phyloP scores from a whole-genome alignment of 129 eudicot genomes.

The Calendula officinalis region DNA sequence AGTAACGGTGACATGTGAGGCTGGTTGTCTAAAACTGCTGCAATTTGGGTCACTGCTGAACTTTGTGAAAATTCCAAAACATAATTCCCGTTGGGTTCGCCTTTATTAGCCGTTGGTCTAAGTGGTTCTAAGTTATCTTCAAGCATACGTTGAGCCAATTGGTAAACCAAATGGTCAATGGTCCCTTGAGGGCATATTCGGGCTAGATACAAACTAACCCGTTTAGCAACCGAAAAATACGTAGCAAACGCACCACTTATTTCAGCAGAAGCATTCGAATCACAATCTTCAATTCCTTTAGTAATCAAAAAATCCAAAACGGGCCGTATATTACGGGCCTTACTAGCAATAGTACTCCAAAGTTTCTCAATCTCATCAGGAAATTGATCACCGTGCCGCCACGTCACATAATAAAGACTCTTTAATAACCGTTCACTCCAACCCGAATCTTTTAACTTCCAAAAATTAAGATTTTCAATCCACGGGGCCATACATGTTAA shows the following conservation, averaged over 20 bases:
- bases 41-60: constrained; percentile 74
- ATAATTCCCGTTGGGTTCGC: constrained; percentile 54
- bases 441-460: constrained; percentile 95
- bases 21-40: constrained; percentile 79
- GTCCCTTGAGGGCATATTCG: constrained; percentile 96
- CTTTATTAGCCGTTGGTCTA: constrained; percentile 61
- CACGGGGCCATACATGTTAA: constrained; percentile 99
- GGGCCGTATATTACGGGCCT: constrained; percentile 86
- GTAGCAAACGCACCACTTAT: constrained; percentile 99
- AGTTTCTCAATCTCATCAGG: constrained; percentile 99
- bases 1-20: constrained; percentile 99
- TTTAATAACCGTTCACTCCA: constrained; percentile 92
- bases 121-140: constrained; percentile 88
- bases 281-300: constrained; percentile 97
- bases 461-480: constrained; percentile 94
- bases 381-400: constrained; percentile 99
- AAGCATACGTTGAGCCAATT: constrained; percentile 91
- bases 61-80: constrained; percentile 91
- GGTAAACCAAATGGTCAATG: constrained; percentile 95
- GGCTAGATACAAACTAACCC: constrained; percentile 91
- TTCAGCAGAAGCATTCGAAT: constrained; percentile 97
- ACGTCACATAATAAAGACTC: constrained; percentile 88
- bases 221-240: constrained; percentile 92
- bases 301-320: constrained; percentile 94
- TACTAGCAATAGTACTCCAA: constrained; percentile 97